Percentiles rank a stretch among this genome's conserved stretches.
Conservation (phyloP, 2,329 filamentous ascomycete genomes). For the Purpureocillium takamizusanense region DNA sequence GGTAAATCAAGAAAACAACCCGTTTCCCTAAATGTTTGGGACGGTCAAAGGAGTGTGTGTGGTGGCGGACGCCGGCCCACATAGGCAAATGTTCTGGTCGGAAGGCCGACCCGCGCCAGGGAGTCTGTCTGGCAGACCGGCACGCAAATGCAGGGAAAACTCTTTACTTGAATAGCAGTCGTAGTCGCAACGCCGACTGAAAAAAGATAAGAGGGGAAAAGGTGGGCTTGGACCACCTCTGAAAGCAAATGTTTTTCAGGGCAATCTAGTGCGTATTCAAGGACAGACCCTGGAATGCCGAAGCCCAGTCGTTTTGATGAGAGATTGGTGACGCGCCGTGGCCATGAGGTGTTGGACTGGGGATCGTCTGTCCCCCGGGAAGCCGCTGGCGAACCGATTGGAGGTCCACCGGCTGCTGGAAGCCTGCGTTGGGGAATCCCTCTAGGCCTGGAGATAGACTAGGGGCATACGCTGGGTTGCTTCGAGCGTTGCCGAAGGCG, state of each 20-base stretch:
- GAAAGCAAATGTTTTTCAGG: neutral
- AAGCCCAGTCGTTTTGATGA: slow-evolving; percentile 50
- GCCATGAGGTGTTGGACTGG: slow-evolving; percentile 23
- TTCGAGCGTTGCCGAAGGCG: slow-evolving; percentile 23
- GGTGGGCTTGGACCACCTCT: too few relatives aligned
- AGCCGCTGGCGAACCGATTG: slow-evolving; percentile 38
- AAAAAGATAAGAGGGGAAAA: too few relatives aligned
- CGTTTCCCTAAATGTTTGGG: slow-evolving; percentile 1
- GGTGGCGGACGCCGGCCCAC: too few relatives aligned
- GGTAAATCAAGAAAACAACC: slow-evolving; percentile 4
- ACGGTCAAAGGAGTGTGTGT: slow-evolving; percentile 1
- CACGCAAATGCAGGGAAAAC: too few relatives aligned
- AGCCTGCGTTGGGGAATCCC: slow-evolving; percentile 17
- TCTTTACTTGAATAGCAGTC: too few relatives aligned
- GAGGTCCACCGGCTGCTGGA: slow-evolving; percentile 32
- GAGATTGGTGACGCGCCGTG: slow-evolving; percentile 32
- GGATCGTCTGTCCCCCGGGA: slow-evolving; percentile 27
- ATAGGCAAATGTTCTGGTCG: too few relatives aligned
- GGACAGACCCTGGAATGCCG: slow-evolving; percentile 61
- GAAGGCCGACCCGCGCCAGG: too few relatives aligned
- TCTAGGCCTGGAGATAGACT: slow-evolving; percentile 19
- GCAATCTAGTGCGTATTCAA: slow-evolving; percentile 49
- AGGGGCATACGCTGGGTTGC: slow-evolving; percentile 18
- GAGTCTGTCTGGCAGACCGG: too few relatives aligned
- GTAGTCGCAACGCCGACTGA: too few relatives aligned